Evolutionary conservation across 2,329 filamentous ascomycete species (phyloP).

Genomic region (Amesomyces nigricolor): DNA sequence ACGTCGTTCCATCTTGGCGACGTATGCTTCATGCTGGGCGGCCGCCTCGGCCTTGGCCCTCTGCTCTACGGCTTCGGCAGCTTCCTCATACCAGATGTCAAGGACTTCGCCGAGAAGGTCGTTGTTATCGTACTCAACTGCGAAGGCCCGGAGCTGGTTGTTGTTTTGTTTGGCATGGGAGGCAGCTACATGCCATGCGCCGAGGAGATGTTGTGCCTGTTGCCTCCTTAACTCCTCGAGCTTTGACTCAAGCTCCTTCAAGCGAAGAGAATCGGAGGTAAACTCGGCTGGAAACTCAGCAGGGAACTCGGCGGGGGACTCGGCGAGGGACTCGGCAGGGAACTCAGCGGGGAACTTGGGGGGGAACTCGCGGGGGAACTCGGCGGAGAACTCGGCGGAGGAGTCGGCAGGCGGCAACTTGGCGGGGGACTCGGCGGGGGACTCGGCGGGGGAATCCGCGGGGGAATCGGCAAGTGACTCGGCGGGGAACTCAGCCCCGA

Average conservation of each 20-base stretch:
- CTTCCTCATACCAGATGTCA: constrained; percentile 24
- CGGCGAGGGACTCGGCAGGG: background rate
- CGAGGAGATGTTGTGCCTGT: constrained; percentile 11
- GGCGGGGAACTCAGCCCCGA: constrained; percentile 16
- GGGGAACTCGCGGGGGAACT: background rate
- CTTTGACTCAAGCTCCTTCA: constrained; percentile 23
- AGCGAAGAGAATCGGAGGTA: constrained; percentile 11
- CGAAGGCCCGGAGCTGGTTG: constrained; percentile 4
- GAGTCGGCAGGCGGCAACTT: too few species aligned
- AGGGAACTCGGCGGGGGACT: constrained; percentile 1
- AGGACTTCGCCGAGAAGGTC: constrained; percentile 23
- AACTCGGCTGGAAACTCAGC: background rate
- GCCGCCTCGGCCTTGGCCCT: constrained; percentile 16
- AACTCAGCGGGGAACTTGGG: background rate
- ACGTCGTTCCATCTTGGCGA: constrained; percentile 47
- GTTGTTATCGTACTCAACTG: constrained; percentile 21
- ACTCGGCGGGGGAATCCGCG: constrained; percentile 1
- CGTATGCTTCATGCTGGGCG: constrained; percentile 28
- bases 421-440: constrained; percentile 4
- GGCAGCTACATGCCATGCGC: constrained; percentile 16
- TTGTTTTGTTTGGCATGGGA: constrained; percentile 11
- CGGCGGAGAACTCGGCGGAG: background rate
- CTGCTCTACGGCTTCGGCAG: constrained; percentile 4
- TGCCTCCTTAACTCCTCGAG: constrained; percentile 15
- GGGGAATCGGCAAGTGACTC: background rate